Conservation (phyloP, 371 early-diverging fungal genomes). For the Rhizopus sp. region DNA sequence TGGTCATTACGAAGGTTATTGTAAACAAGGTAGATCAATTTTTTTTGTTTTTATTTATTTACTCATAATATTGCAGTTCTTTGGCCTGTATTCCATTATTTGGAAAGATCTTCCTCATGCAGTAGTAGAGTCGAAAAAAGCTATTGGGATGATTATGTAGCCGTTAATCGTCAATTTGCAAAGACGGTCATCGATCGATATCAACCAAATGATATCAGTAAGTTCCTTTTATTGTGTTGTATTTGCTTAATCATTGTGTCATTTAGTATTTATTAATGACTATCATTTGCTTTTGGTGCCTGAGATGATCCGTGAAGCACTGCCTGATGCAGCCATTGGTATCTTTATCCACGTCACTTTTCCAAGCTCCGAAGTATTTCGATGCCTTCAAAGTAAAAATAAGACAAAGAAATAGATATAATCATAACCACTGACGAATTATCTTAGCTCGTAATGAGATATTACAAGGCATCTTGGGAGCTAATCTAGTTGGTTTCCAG, state of each 20-base stretch:
- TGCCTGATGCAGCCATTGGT: constrained; percentile 88
- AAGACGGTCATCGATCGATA: constrained; percentile 72
- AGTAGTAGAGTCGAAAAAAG: constrained; percentile 56
- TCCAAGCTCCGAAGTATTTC: constrained; percentile 93
- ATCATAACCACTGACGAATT: neutral
- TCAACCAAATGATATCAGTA: constrained; percentile 83
- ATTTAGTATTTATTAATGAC: constrained; percentile 96
- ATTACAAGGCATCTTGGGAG: constrained; percentile 84
- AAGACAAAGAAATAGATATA: neutral
- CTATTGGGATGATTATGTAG: constrained; percentile 85
- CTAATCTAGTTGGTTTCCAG: constrained; percentile 91
- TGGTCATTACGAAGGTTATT: constrained; percentile 86
- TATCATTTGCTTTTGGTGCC: constrained; percentile 97
- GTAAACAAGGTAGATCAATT: constrained; percentile 70
- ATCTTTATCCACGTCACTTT: constrained; percentile 98
- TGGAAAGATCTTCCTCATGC: constrained; percentile 74
- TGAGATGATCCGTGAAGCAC: constrained; percentile 75
- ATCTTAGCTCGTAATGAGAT: constrained; percentile 80
- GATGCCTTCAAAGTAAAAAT: constrained; percentile 86
- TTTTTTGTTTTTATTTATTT: neutral
- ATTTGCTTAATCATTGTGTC: neutral
- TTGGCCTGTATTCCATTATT: constrained; percentile 98
- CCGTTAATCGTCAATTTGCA: constrained; percentile 86
- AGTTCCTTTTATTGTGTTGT: constrained; percentile 19
- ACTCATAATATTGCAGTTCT: constrained; percentile 50